phyloP scores from a whole-genome alignment of 1,139 yeast species.

The Blastobotrys capitulatus region DNA sequence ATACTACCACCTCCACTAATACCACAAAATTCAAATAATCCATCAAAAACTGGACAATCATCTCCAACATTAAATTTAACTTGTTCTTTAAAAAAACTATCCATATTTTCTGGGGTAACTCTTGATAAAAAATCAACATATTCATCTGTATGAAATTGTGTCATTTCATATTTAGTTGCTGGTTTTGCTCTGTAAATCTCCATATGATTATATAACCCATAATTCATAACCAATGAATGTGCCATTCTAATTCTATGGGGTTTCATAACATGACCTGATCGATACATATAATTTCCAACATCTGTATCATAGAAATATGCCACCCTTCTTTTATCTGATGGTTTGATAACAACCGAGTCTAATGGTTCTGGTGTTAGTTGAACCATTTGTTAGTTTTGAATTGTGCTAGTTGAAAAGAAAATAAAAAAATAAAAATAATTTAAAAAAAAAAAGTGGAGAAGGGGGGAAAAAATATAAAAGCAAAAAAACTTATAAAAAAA shows the following conservation, averaged over 20 bases:
- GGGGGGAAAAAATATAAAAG: no score
- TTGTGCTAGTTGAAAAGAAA: no score
- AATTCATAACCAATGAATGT: constrained; percentile 93
- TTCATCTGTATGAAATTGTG: constrained; percentile 97
- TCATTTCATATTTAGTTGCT: constrained; percentile 97
- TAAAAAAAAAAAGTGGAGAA: no score
- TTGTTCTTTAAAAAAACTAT: constrained; percentile 85
- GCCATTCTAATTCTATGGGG: constrained; percentile 99
- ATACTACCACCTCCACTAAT: constrained; percentile 94
- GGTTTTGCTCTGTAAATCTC: constrained; percentile 96
- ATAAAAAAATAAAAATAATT: no score
- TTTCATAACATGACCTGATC: constrained; percentile 98
- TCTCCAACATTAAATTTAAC: constrained; percentile 95
- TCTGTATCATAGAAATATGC: constrained; percentile 73
- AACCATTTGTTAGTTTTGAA: no score
- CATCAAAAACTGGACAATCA: constrained; percentile 96
- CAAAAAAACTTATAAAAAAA: no score
- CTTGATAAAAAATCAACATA: constrained; percentile 90
- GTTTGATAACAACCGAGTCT: constrained; percentile 52
- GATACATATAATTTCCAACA: constrained; percentile 96
- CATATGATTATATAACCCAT: constrained; percentile 94
- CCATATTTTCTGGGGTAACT: constrained; percentile 92
- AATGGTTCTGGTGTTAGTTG: constrained; percentile 37
- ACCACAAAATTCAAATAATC: constrained; percentile 90
- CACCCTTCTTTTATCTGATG: constrained; percentile 56